Base-by-base conservation (phyloP, 163 green algal species). In the Trebouxia gelatinosa region DNA sequence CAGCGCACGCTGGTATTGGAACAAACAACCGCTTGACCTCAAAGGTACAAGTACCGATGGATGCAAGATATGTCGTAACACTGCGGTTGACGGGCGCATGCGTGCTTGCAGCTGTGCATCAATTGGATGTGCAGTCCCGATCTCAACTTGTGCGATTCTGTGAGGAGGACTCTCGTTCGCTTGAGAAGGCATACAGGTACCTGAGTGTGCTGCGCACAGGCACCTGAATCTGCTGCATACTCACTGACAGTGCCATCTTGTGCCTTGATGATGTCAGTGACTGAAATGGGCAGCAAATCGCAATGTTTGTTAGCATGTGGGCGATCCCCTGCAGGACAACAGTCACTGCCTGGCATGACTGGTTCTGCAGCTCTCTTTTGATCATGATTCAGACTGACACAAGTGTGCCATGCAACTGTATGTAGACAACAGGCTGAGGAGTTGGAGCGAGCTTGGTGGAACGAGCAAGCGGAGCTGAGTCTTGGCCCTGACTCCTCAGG, bases 381-480 rank as follows among this genome's bases (percentile, higher is more conserved):
- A 19, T 28, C 1, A 23, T 19, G 26, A 59, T 3, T 23, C 3
- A 19, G 19, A 3, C 48, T 23, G 26, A 29, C 19, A 59, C n/a
- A n/a, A n/a, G n/a, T n/a, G n/a, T n/a, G n/a, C n/a, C n/a, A n/a
- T n/a, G n/a, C n/a, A n/a, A n/a, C n/a, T n/a, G 16, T 19, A 2
- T 61, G 61, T 70, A 89, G 84, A 59, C 9, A 43, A 19, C 64
- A 51, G 2, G 32, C 70, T 7, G 85, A 88, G 7, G 82, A 86
- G n/a, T 61, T 91, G 34, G 86, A 92, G 32, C 35, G 71, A 2
- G 61, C 40, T 13, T 92, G 86, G 86, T 92, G 87, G 87, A 78
- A 88, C 64, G 87, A 91, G 77, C 70, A 89, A 40, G 86, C 79
- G 2, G 74, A 84, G 70, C 64, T 87, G 31, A 64, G 75, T 57